phyloP scores from a whole-genome alignment of 2,329 filamentous ascomycete genomes.

The Penicillium sp. region DNA sequence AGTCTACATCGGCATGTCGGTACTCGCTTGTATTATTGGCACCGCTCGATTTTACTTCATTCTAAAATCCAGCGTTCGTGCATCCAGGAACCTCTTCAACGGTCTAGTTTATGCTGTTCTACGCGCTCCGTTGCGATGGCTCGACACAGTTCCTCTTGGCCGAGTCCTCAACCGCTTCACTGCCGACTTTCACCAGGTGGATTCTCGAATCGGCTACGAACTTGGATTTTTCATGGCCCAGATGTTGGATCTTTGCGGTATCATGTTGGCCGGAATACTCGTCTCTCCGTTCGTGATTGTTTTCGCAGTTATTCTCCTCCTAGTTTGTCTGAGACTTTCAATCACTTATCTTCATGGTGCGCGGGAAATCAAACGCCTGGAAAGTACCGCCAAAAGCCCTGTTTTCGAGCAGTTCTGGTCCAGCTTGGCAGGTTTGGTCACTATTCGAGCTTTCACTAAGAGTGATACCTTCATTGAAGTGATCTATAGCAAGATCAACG shows the following conservation, averaged over 20 bases:
- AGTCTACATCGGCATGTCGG: constrained; percentile 60
- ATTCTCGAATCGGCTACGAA: constrained; percentile 60
- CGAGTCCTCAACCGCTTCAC: constrained; percentile 74
- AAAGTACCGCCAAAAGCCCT: constrained; percentile 70
- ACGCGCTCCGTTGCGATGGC: constrained; percentile 68
- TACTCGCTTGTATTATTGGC: constrained; percentile 53
- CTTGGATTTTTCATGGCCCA: constrained; percentile 56
- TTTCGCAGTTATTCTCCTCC: constrained; percentile 54
- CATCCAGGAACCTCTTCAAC: constrained; percentile 62
- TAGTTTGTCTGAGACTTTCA: constrained; percentile 44
- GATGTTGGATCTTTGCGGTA: constrained; percentile 57
- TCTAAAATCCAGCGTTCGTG: constrained; percentile 60
- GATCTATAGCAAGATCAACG: constrained; percentile 66
- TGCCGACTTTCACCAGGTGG: constrained; percentile 67
- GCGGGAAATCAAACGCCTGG: constrained; percentile 68
- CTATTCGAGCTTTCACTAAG: constrained; percentile 71
- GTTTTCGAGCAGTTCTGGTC: constrained; percentile 76
- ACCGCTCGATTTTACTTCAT: constrained; percentile 59
- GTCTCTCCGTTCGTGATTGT: constrained; percentile 54
- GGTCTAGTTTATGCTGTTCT: constrained; percentile 63
- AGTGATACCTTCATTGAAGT: constrained; percentile 58
- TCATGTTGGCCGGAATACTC: constrained; percentile 61
- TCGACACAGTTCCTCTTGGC: constrained; percentile 72
- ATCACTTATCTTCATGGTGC: constrained; percentile 62
- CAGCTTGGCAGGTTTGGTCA: constrained; percentile 64